Evolutionary conservation across 192 early-diverging fungal genomes (phyloP).

Genomic region (Glomus cerebriforme): DNA sequence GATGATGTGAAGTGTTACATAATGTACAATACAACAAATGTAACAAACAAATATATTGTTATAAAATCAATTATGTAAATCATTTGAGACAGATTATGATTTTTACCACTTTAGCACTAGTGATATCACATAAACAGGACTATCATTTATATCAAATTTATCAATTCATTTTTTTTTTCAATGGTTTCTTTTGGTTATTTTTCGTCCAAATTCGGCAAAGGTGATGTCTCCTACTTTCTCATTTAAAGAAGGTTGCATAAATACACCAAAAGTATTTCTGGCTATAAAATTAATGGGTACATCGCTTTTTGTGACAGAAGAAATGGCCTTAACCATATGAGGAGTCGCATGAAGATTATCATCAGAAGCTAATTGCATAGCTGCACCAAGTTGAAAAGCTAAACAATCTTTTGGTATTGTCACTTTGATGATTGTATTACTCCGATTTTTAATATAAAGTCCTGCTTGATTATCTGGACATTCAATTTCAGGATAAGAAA

Average conservation of each 20-base stretch:
- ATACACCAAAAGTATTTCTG: slow-evolving; percentile 71
- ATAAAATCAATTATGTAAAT: no score
- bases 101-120: no score
- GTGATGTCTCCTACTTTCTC: background rate
- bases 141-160: no score
- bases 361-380: slow-evolving; percentile 52
- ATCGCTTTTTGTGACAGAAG: slow-evolving; percentile 36
- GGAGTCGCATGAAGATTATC: slow-evolving; percentile 64
- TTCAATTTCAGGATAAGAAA: slow-evolving; percentile 37
- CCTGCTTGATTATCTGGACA: slow-evolving; percentile 52
- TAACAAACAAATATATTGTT: no score
- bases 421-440: slow-evolving; percentile 48
- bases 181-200: background rate
- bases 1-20: no score
- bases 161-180: background rate
- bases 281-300: slow-evolving; percentile 43
- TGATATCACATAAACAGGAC: no score
- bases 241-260: slow-evolving; percentile 66
- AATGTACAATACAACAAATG: no score
- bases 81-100: no score
- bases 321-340: slow-evolving; percentile 64
- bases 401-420: slow-evolving; percentile 60
- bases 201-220: background rate
- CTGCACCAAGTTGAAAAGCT: slow-evolving; percentile 73
- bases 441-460: slow-evolving; percentile 60